phyloP scores from a whole-genome alignment of 345 rosid species.

The Salix purpurea region DNA sequence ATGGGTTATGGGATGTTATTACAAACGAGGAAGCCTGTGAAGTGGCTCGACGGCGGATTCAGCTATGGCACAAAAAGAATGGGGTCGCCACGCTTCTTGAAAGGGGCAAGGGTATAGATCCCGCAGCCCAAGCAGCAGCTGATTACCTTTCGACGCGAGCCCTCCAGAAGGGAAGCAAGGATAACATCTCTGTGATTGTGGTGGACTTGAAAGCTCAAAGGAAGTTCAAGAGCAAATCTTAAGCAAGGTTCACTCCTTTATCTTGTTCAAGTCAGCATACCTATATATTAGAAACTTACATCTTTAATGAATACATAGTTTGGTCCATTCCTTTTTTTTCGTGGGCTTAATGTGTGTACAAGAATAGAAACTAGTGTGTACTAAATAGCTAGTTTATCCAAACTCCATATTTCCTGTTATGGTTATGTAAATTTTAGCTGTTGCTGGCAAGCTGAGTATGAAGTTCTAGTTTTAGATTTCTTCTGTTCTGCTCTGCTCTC shows the following conservation, averaged over 20 bases:
- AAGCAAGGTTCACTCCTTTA: constrained; percentile 19
- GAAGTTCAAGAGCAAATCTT: constrained; percentile 53
- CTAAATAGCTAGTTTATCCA: constrained; percentile 17
- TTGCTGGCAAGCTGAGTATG: constrained; percentile 5
- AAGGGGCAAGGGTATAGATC: constrained; percentile 16
- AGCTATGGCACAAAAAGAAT: constrained; percentile 26
- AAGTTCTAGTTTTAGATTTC: not conserved
- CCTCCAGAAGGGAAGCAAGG: constrained; percentile 28
- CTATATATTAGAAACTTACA: constrained; percentile 27
- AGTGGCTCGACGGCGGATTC: constrained; percentile 23
- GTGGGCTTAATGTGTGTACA: constrained; percentile 63
- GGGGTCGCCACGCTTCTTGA: constrained; percentile 9
- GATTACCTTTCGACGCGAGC: constrained; percentile 32
- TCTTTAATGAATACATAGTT: constrained; percentile 45
- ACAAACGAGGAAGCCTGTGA: constrained; percentile 28
- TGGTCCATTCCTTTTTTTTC: constrained; percentile 66
- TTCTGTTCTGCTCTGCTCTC: not conserved
- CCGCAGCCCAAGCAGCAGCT: constrained; percentile 28
- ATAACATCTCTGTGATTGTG: constrained; percentile 33
- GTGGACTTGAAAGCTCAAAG: constrained; percentile 33
- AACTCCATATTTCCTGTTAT: constrained; percentile 12
- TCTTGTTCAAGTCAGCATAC: constrained; percentile 20
- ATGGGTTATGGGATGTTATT: constrained; percentile 41
- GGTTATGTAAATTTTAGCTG: not conserved
- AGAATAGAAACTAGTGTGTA: constrained; percentile 32